Conservation (phyloP, 352 stramenopile genomes). For the Pythium apleroticum region DNA sequence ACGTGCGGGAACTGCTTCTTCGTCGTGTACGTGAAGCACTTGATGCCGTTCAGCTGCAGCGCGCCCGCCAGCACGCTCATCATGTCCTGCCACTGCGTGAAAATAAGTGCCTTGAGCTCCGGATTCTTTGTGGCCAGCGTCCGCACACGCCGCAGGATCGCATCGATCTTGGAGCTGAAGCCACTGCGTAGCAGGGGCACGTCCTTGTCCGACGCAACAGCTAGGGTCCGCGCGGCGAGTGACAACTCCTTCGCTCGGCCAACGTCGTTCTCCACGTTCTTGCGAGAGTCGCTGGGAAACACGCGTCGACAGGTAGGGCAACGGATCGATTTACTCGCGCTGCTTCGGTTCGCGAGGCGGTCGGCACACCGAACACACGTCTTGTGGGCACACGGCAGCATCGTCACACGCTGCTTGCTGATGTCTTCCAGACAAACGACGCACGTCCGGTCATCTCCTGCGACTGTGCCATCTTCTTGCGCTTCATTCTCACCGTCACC, state of each 20-base stretch:
- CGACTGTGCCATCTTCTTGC: background rate
- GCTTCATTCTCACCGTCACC: background rate
- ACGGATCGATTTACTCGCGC: slow-evolving; percentile 30
- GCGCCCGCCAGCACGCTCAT: slow-evolving; percentile 36
- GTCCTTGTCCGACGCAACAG: background rate
- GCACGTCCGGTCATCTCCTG: slow-evolving; percentile 37
- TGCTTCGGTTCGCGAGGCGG: slow-evolving; percentile 31
- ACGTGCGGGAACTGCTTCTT: slow-evolving; percentile 50
- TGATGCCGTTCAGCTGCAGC: slow-evolving; percentile 46
- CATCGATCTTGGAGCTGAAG: slow-evolving; percentile 74
- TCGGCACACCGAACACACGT: slow-evolving; percentile 65
- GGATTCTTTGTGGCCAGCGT: slow-evolving; percentile 45
- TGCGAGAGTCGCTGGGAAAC: slow-evolving; percentile 12
- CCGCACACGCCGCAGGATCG: slow-evolving; percentile 50
- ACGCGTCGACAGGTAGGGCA: slow-evolving; percentile 62
- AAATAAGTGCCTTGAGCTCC: slow-evolving; percentile 88
- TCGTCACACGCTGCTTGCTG: slow-evolving; percentile 49
- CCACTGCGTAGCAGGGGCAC: slow-evolving; percentile 28
- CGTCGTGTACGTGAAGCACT: slow-evolving; percentile 71
- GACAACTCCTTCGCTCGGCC: slow-evolving; percentile 9
- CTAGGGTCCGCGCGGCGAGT: background rate
- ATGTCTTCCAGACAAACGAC: slow-evolving; percentile 82
- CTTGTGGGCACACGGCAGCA: slow-evolving; percentile 87
- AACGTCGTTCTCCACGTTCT: slow-evolving; percentile 16
- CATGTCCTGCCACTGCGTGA: slow-evolving; percentile 93